phyloP scores from a whole-genome alignment of 352 stramenopile genomes.

The Phytophthora syringae region DNA sequence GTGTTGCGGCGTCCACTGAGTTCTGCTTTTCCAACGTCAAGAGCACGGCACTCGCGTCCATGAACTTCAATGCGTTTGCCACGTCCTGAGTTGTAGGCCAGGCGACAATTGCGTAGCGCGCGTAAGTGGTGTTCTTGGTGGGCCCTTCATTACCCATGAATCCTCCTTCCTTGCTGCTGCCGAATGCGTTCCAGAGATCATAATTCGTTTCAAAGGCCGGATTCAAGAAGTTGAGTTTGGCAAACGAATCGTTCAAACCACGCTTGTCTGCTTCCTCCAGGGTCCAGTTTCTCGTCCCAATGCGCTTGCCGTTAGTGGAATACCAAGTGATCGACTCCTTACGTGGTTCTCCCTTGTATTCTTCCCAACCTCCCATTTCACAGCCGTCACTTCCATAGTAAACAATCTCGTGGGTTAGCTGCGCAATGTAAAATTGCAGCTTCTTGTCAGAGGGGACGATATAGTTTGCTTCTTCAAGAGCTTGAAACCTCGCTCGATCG shows the following conservation, averaged over 20 bases:
- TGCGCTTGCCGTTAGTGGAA: background rate
- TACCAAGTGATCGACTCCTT: background rate
- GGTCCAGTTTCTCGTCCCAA: background rate
- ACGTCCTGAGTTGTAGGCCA: background rate
- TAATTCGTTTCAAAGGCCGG: background rate
- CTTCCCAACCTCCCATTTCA: background rate
- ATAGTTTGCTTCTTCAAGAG: background rate
- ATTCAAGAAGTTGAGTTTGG: conserved; percentile 1
- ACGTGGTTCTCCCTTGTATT: background rate
- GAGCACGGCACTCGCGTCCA: background rate
- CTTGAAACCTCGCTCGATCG: background rate
- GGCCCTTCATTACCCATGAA: conserved; percentile 3
- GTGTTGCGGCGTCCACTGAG: background rate
- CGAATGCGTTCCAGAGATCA: background rate
- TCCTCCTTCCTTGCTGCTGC: background rate
- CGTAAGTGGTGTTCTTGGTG: background rate
- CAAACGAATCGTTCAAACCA: too few relatives aligned
- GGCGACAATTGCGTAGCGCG: background rate
- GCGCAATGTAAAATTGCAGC: background rate
- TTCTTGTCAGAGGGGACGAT: background rate
- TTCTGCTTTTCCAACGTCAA: background rate
- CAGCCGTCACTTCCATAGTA: background rate
- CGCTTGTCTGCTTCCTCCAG: background rate
- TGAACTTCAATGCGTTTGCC: background rate
- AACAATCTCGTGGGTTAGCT: too few relatives aligned